A percentile compares a stretch with the other conserved stretches of the same genome.
These are phyloP conservation scores for barrel medic (Medicago truncatula) DNA, from an alignment of 306 rosid species.

Conservation along the genomic window DNA sequence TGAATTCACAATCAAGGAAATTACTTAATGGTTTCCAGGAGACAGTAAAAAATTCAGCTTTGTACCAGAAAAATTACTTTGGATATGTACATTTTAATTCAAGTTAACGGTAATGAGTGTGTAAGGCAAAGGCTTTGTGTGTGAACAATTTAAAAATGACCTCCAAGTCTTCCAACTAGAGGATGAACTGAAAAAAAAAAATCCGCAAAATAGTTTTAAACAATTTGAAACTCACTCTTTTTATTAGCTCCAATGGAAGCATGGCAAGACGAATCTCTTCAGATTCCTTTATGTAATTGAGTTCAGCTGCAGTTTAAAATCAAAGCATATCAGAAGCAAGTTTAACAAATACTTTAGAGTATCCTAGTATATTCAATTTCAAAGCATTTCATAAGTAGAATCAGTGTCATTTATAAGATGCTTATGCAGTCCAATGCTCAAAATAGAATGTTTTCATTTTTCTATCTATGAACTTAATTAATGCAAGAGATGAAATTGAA, in stretches of 20 bases:
- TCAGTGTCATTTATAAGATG: slow-evolving; percentile 2
- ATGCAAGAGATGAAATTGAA: slow-evolving; percentile 8
- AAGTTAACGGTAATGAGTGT: not conserved
- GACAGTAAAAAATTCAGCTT: not conserved
- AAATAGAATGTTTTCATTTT: not conserved
- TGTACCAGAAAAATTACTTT: not conserved
- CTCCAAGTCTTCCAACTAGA: slow-evolving; percentile 26
- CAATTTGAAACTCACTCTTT: slow-evolving; percentile 66
- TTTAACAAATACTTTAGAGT: slow-evolving; percentile 24
- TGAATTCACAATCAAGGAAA: slow-evolving; percentile 3
- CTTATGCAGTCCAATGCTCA: slow-evolving; percentile 12
- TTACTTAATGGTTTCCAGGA: too few species aligned
- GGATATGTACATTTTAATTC: slow-evolving; percentile 9
- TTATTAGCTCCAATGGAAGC: slow-evolving; percentile 89
- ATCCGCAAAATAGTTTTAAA: not conserved
- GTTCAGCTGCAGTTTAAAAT: slow-evolving; percentile 68
- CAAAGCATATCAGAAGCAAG: slow-evolving; percentile 22
- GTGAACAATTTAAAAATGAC: slow-evolving; percentile 22
- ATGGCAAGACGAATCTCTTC: slow-evolving; percentile 88
- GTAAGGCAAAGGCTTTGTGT: not conserved
- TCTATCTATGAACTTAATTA: not conserved
- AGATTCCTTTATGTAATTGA: slow-evolving; percentile 69
- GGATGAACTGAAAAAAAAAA: slow-evolving; percentile 6
- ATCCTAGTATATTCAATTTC: slow-evolving; percentile 14
- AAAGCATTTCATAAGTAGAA: slow-evolving; percentile 29